A percentile compares a stretch with the other conserved stretches of the same genome.
Evolutionary conservation across 2,329 filamentous ascomycete species (phyloP).

Genomic region (Escovopsis sp.): DNA sequence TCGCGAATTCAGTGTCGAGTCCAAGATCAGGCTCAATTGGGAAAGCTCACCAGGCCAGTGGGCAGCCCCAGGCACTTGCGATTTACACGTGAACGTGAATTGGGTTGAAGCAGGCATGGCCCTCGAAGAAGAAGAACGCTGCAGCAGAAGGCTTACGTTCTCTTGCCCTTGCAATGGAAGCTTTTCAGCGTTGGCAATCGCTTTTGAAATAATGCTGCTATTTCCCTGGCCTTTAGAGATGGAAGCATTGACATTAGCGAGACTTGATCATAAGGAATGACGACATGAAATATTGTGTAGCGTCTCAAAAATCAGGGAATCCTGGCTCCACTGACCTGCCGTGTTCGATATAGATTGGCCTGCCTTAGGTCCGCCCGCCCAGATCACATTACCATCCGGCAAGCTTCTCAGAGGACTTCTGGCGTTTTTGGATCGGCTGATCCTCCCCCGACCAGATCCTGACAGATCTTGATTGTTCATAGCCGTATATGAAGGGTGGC

Average conservation of each 20-base stretch:
- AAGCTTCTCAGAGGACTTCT: conserved; percentile 47
- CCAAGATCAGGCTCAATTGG: background rate
- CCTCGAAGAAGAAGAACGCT: conserved; percentile 43
- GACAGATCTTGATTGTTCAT: conserved; percentile 48
- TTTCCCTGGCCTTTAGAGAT: conserved; percentile 2
- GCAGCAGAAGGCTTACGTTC: conserved; percentile 63
- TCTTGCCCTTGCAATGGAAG: conserved; percentile 53
- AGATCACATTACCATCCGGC: conserved; percentile 41
- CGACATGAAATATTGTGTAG: too few species aligned
- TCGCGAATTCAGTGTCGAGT: background rate
- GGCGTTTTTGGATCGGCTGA: conserved; percentile 49
- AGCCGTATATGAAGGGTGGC: conserved; percentile 27
- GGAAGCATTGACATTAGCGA: background rate
- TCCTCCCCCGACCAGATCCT: conserved; percentile 70
- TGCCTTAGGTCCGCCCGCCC: conserved; percentile 34
- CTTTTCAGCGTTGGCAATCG: conserved; percentile 77
- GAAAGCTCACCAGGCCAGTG: conserved; percentile 48
- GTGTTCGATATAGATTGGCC: conserved; percentile 22
- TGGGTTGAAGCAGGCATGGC: conserved; percentile 60
- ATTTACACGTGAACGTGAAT: conserved; percentile 94
- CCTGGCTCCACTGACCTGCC: too few species aligned
- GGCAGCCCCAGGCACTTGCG: conserved; percentile 66
- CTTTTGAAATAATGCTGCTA: conserved; percentile 71
- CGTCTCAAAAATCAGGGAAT: too few species aligned
- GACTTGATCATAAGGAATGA: background rate